Evolutionary conservation across 306 rosid genomes (phyloP), one percentile per base, ranked within the genome.

Genomic region (Cucumis melo): DNA sequence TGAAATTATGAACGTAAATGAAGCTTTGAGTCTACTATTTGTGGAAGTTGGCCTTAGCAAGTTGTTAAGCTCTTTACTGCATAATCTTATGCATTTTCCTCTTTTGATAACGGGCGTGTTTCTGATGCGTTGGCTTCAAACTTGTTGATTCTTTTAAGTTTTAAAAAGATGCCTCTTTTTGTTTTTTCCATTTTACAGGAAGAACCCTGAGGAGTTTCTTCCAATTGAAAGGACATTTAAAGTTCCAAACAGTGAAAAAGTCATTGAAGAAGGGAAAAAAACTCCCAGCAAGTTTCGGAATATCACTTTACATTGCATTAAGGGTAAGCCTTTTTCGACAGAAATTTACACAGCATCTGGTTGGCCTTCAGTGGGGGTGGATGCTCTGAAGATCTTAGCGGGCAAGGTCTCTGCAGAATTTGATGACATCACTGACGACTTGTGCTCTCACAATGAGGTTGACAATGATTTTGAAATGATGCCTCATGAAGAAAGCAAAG

Each of bases 291-390:
- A 90, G 62, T 90, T 76, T 76, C 82, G 91, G 20, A 85, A 85
- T 80, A 90, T 93, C 75, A 90, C 77, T 75, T 63, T 93, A 67
- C 36, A 24, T 8, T 86, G 87, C 59, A 57, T 87, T 54, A 38
- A 15, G 1, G 88, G 78, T 20, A 78, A 16, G 82, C 70, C 79
- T 13, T 82, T 91, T 75, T 77, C 85, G 68, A 86, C 90, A 64
- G 97, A 90, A 58, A 82, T 85, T 80, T 90, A 86, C 84, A 93
- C 98, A 74, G 91, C 91, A 73, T 81, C 86, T 85, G 98, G 98
- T 83, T 93, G 98, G 98, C 98, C 98, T 1, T 90, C 97, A 68
- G 89, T 90, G 78, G 87, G 97, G 56, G 92, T 91, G 44, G 87
- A 83, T 78, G 94, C 96, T 78, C 87, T 93, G 80, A 93, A 87